Evolutionary conservation across 2,329 filamentous ascomycete species (phyloP).

Genomic region (Cladophialophora yegresii): DNA sequence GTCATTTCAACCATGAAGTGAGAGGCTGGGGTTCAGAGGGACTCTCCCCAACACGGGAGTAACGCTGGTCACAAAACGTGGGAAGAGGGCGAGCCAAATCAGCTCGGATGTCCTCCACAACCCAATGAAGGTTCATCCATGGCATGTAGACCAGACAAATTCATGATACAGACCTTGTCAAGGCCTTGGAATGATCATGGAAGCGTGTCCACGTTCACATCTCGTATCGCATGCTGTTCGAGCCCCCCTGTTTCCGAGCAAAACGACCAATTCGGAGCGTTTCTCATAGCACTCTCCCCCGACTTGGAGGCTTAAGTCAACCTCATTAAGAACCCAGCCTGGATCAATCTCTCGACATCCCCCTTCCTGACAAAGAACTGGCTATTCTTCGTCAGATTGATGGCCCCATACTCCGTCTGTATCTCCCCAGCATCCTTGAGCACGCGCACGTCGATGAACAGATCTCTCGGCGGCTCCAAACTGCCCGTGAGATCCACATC

Average conservation of each 20-base stretch:
- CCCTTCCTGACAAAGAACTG: conserved; percentile 96
- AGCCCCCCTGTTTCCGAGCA: not conserved
- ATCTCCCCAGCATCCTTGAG: conserved; percentile 97
- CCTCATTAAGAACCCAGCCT: conserved; percentile 91
- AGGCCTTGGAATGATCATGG: not conserved
- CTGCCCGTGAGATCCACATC: conserved; percentile 95
- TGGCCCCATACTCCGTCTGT: conserved; percentile 96
- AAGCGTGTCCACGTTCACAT: not conserved
- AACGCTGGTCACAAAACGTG: not conserved
- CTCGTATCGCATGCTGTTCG: not conserved
- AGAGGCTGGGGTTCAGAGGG: not conserved
- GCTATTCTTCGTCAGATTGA: conserved; percentile 95
- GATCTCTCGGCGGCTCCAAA: conserved; percentile 86
- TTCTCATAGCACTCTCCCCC: not conserved
- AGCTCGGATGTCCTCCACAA: not conserved
- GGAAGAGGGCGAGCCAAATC: not conserved
- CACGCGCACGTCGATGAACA: conserved; percentile 96
- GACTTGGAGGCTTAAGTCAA: conserved; percentile 64
- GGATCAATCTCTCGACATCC: conserved; percentile 90
- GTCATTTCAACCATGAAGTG: not conserved
- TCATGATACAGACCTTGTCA: not conserved
- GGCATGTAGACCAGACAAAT: not conserved
- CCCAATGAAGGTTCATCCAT: not conserved
- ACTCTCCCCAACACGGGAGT: not conserved
- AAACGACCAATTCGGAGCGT: not conserved